These are phyloP conservation scores for Aspergillus oerlinghausenensis DNA, from an alignment of 2,329 filamentous ascomycete species.

Conservation along the genomic window DNA sequence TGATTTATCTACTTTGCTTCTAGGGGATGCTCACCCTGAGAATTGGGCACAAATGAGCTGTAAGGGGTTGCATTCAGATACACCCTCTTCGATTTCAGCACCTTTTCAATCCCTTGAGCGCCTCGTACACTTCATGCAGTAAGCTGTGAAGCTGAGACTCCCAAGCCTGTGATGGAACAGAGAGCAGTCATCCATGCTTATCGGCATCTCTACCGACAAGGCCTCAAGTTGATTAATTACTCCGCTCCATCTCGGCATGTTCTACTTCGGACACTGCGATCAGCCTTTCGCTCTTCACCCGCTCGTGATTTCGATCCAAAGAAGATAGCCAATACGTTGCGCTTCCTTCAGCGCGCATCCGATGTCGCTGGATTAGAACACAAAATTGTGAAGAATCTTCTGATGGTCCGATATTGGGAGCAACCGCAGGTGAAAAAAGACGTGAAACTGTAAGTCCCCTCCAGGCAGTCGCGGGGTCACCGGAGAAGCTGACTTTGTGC, in stretches of 20 bases:
- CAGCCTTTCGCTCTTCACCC: conserved; percentile 38
- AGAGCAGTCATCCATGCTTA: conserved; percentile 49
- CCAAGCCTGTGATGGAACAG: conserved; percentile 14
- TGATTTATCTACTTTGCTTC: not conserved
- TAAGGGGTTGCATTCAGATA: not conserved
- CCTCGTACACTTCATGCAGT: not conserved
- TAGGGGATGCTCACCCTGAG: not conserved
- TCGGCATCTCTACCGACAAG: conserved; percentile 52
- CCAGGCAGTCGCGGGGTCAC: not conserved
- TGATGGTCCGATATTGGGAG: conserved; percentile 43
- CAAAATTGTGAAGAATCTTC: conserved; percentile 43
- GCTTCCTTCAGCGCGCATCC: conserved; percentile 42
- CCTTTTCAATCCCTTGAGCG: not conserved
- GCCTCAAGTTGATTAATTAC: conserved; percentile 53
- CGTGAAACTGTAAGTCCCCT: conserved; percentile 26
- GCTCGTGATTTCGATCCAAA: conserved; percentile 34
- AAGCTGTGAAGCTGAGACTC: conserved; percentile 7
- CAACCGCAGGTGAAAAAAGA: conserved; percentile 28
- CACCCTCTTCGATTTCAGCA: not conserved
- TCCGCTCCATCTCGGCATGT: conserved; percentile 54
- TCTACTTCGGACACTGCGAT: conserved; percentile 42
- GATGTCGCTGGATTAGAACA: conserved; percentile 41
- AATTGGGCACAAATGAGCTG: not conserved
- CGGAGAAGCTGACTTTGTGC: conserved; percentile 17
- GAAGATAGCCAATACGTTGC: conserved; percentile 42